phyloP scores from a whole-genome alignment of 768 basidiomycete genomes.

The Cubamyces lactineus region DNA sequence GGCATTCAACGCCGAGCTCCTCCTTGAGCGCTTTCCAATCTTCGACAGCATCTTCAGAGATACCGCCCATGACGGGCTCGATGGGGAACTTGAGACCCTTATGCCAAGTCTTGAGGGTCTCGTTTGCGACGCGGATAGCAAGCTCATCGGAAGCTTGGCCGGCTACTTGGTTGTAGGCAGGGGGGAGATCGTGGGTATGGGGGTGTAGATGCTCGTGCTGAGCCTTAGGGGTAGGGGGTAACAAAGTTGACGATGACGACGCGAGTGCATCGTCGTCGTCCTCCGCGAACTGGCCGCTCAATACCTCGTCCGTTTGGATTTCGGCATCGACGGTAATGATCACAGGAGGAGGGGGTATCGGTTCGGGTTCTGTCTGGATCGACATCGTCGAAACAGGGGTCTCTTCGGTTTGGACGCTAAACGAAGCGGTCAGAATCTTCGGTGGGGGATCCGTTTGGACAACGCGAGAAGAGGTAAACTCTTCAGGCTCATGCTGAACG shows the following conservation, averaged over 20 bases:
- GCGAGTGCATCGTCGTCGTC: conserved; percentile 58
- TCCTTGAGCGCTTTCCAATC: conserved; percentile 83
- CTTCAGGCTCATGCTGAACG: conserved; percentile 67
- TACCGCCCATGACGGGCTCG: conserved; percentile 49
- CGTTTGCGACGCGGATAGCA: conserved; percentile 56
- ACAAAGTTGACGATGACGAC: conserved; percentile 73
- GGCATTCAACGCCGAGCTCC: conserved; percentile 77
- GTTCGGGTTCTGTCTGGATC: conserved; percentile 45
- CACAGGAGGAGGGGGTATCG: conserved; percentile 31
- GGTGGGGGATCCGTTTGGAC: conserved; percentile 69
- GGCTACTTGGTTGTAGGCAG: conserved; percentile 69
- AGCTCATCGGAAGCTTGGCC: conserved; percentile 43
- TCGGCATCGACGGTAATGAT: conserved; percentile 52
- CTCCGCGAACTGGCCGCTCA: conserved; percentile 42
- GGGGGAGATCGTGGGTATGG: conserved; percentile 59
- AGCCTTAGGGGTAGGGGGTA: conserved; percentile 71
- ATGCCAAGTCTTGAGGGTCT: conserved; percentile 73
- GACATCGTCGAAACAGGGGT: conserved; percentile 31
- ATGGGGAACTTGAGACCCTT: conserved; percentile 53
- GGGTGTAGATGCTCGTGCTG: conserved; percentile 40
- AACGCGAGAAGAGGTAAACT: conserved; percentile 47
- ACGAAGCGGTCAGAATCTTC: conserved; percentile 47
- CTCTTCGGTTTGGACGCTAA: conserved; percentile 61
- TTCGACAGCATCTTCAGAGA: conserved; percentile 68
- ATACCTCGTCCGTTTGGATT: conserved; percentile 62